These are phyloP conservation scores for Wickerhamomyces sp. DNA, from an alignment of 1,139 yeast genomes.

Conservation along the genomic window DNA sequence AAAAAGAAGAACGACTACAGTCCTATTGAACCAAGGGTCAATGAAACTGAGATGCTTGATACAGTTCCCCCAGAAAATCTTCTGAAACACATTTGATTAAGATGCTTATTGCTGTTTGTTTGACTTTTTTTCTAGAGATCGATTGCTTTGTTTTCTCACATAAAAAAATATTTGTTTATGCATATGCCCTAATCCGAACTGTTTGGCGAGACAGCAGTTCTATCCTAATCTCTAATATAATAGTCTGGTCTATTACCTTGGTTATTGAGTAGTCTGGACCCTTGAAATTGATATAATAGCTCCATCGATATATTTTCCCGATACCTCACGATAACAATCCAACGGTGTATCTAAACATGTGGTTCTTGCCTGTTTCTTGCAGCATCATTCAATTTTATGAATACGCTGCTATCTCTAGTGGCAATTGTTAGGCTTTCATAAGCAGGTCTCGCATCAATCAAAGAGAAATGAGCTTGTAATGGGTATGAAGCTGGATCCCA, in stretches of 20 bases:
- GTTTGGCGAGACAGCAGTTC: too few species aligned
- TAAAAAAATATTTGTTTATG: too few species aligned
- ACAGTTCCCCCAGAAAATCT: conserved; percentile 59
- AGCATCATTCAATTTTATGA: conserved; percentile 12
- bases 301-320: too few species aligned
- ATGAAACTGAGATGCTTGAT: conserved; percentile 56
- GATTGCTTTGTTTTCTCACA: too few species aligned
- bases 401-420: conserved; percentile 20
- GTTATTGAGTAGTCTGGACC: too few species aligned
- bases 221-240: too few species aligned
- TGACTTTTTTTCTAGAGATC: not conserved
- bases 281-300: too few species aligned
- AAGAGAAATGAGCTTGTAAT: conserved; percentile 16
- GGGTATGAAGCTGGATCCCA: conserved; percentile 43
- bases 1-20: conserved; percentile 40
- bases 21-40: conserved; percentile 39
- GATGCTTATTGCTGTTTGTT: not conserved
- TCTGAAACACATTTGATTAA: conserved; percentile 31
- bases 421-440: conserved; percentile 14
- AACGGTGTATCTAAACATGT: too few species aligned
- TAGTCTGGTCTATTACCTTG: too few species aligned
- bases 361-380: not conserved
- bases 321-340: too few species aligned
- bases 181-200: too few species aligned
- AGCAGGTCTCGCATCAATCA: conserved; percentile 6